Evolutionary conservation across 1,139 yeast species (phyloP), one percentile per base, ranked within the genome.

Genomic region (Magnusiomyces suaveolens): DNA sequence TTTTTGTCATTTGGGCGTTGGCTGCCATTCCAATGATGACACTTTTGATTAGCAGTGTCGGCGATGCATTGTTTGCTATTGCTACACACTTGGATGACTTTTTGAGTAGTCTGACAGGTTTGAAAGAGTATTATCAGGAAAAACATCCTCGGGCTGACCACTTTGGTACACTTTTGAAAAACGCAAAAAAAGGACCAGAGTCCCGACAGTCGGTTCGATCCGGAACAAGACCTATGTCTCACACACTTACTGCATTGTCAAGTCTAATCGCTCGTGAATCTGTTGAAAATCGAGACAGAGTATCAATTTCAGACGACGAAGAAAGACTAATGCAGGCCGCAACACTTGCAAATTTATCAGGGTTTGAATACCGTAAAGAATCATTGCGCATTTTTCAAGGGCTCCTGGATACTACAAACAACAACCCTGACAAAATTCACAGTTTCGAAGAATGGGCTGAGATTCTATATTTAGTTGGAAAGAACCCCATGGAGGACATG

Each of bases 21-120:
- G 73, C 81, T 4, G 95, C 96, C 0, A 84, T 88, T 18, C 96
- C 96, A 0, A 72, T 87, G 57, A 87, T 88, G 94, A 85, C 96
- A 0, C 83, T 84, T 20, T 73, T 88, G 51, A 81, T 88, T 41
- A 83, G 92, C 1, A 81, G 81, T 55, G 71, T 84, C 49, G 87
- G 90, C 57, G 94, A 85, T 62, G 70, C 80, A 4, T 60, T 85
- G 39, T 82, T 76, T 64, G 47, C 46, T 20, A 46, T 32, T 18
- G 50, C 55, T 38, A 50, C 52, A 8, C 49, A 44, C 25, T 18
- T 48, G 43, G 48, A 55, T 2, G 57, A 55, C 20, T 32, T 46
- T 33, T 6, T 47, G 6, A 47, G 50, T 47, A 33, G 23, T 16
- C 12, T 47, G 20, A 47, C 50, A 2, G 50, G 50, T 16, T 47